These are phyloP conservation scores for Dendrobium catenatum DNA, from an alignment of 106 monocot genomes.

Conservation along the genomic window DNA sequence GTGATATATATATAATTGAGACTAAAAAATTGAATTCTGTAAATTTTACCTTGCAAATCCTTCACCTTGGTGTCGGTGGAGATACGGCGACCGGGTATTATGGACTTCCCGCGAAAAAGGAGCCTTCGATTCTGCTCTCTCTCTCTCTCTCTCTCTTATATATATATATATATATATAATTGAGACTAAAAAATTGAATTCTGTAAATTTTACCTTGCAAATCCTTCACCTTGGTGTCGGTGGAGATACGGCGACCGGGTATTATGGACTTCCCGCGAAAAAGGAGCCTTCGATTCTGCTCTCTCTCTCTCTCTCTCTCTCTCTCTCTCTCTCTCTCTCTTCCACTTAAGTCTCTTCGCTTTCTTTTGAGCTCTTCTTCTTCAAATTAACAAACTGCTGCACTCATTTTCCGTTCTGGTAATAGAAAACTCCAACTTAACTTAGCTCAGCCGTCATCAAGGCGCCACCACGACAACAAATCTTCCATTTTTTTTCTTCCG, in stretches of 20 bases:
- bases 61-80: conserved; percentile 7
- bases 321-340: not conserved
- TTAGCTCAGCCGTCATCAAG: conserved; percentile 12
- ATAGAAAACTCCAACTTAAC: conserved; percentile 21
- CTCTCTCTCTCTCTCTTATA: not conserved
- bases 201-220: not conserved
- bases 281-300: not conserved
- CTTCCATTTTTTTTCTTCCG: not conserved
- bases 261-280: conserved; percentile 33
- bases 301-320: not conserved
- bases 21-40: not conserved
- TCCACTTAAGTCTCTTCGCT: not conserved
- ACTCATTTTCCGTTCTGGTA: conserved; percentile 3
- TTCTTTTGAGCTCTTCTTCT: not conserved
- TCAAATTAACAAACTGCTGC: not conserved
- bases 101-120: conserved; percentile 31
- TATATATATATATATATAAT: too few species aligned
- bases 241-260: conserved; percentile 22
- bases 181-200: not conserved
- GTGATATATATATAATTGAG: too few species aligned
- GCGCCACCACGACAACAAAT: conserved; percentile 1
- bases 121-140: not conserved
- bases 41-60: not conserved
- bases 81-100: conserved; percentile 22
- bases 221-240: not conserved